These are phyloP conservation scores for Cyberlindnera sargentensis DNA, from an alignment of 805 yeast species.

Conservation along the genomic window DNA sequence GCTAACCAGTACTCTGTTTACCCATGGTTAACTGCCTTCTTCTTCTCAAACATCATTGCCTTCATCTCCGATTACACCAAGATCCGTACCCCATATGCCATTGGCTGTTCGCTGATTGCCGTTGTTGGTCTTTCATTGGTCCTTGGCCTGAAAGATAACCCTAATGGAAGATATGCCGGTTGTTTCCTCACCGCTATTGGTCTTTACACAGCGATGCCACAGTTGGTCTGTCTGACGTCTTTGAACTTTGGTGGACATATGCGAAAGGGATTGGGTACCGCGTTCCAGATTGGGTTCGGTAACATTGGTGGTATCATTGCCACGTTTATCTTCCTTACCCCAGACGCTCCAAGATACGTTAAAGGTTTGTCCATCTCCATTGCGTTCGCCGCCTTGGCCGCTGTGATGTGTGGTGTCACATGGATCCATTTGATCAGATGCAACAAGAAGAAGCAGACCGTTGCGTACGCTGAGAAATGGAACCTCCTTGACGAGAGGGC, in stretches of 20 bases:
- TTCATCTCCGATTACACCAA: slow-evolving; percentile 49
- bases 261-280: slow-evolving; percentile 33
- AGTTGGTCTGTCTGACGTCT: slow-evolving; percentile 30
- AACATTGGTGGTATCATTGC: slow-evolving; percentile 35
- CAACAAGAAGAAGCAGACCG: slow-evolving; percentile 31
- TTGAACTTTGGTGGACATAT: slow-evolving; percentile 33
- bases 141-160: slow-evolving; percentile 28
- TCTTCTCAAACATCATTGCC: slow-evolving; percentile 56
- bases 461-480: slow-evolving; percentile 26
- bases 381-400: slow-evolving; percentile 36
- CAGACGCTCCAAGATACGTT: slow-evolving; percentile 34
- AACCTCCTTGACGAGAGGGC: slow-evolving; percentile 26
- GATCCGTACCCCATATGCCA: slow-evolving; percentile 37
- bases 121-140: slow-evolving; percentile 29
- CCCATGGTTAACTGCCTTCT: slow-evolving; percentile 79
- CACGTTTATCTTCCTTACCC: slow-evolving; percentile 29
- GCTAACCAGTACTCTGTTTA: slow-evolving; percentile 81
- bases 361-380: slow-evolving; percentile 36
- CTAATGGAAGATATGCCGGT: slow-evolving; percentile 35
- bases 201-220: slow-evolving; percentile 32
- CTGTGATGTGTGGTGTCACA: slow-evolving; percentile 28
- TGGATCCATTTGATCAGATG: slow-evolving; percentile 25
- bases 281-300: slow-evolving; percentile 33
- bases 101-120: slow-evolving; percentile 27
- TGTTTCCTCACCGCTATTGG: slow-evolving; percentile 32